Evolutionary conservation across 1,284 basidiomycete species (phyloP), one percentile per base, ranked within the genome.

Genomic region (Malassezia japonica): DNA sequence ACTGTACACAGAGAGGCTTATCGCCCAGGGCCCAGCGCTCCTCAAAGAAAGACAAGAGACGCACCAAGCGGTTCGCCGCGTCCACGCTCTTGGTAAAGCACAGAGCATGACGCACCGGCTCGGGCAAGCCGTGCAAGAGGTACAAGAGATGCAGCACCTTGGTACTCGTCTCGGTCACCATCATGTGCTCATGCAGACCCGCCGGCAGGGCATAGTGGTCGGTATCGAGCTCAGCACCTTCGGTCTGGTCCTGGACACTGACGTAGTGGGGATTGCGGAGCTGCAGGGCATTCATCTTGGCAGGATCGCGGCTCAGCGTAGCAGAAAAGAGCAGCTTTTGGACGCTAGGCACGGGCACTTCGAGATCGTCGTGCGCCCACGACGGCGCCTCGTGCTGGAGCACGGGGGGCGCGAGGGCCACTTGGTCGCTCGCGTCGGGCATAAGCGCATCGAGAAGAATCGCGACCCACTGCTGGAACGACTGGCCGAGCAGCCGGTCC

Each of bases 321-420:
- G 94, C 94, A 1, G 91, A 95, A 76, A 98, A 96, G 3, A 99
- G 78, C 6, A 99, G 78, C 69, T 96, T 98, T 72, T 96, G 92
- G 60, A 91, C 92, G 45, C 50, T 58, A 0, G 55, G 40, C 28
- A 46, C 28, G 10, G 58, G 37, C 18, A 23, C 24, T 3, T 48
- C 44, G 34, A 54, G 28, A 27, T 54, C 51, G 36, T 54, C 51
- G 10, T 38, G 45, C 21, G 46, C 16, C 51, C 51, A 54, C 16
- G 6, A 4, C 10, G 40, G 40, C 21, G 21, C 8, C 6, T 42
- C 8, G 3, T 25, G 13, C 5, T 34, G 18, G 20, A 42, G 40
- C n/a, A 21, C 23, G 23, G 40, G 20, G 5, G 42, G 29, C 4
- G 16, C 13, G 16, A 8, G 8, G 7, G 40, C 18, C 8, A 5